Evolutionary conservation across 2,329 filamentous ascomycete genomes (phyloP).

Genomic region (Gaeumannomyces sp.): DNA sequence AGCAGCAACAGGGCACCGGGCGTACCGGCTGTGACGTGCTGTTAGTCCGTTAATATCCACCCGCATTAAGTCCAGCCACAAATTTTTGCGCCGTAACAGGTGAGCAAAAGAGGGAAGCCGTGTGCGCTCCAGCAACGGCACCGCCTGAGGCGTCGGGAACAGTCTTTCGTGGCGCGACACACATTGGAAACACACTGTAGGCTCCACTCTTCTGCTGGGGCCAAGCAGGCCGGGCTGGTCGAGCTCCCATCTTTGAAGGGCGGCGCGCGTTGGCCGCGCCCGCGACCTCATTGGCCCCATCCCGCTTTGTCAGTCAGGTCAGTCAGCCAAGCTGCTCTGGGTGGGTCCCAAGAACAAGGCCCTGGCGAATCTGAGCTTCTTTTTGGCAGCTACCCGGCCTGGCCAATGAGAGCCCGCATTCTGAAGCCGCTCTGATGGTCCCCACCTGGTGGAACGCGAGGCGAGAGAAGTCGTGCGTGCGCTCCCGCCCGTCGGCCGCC

Average conservation of each 20-base stretch:
- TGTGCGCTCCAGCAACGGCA: background rate
- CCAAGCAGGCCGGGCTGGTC: background rate
- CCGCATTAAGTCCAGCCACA: background rate
- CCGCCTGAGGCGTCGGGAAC: background rate
- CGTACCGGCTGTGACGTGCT: background rate
- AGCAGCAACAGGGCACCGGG: background rate
- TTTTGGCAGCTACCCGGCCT: background rate
- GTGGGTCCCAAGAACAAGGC: background rate
- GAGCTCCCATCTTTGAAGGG: background rate
- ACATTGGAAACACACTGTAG: background rate
- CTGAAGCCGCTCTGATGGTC: background rate
- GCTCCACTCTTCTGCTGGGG: background rate
- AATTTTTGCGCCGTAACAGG: background rate
- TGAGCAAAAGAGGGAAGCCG: background rate
- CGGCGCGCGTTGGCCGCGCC: background rate
- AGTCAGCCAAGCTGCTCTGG: background rate
- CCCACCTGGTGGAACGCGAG: background rate
- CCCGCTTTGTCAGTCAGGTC: background rate
- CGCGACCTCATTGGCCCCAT: background rate
- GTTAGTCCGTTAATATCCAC: background rate
- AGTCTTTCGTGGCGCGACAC: background rate
- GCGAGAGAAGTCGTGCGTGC: too few relatives aligned
- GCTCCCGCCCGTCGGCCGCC: too few relatives aligned
- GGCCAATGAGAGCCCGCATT: background rate
- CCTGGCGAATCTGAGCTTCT: background rate